phyloP scores from a whole-genome alignment of 192 early-diverging fungal species.

The Podila verticillata region DNA sequence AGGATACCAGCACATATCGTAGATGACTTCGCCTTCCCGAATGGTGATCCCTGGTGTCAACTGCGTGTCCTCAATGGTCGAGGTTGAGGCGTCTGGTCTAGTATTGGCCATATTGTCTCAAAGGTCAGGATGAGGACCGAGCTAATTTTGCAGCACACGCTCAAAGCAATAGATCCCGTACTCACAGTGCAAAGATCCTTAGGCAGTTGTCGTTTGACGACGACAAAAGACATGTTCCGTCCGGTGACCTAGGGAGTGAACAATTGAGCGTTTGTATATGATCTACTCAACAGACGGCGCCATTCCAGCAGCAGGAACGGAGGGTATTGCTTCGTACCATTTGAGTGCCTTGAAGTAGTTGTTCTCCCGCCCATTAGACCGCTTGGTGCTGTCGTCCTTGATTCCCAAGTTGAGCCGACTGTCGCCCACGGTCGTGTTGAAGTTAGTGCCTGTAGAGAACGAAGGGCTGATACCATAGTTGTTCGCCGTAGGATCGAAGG shows the following conservation, averaged over 20 bases:
- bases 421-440: slow-evolving; percentile 43
- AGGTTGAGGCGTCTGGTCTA: slow-evolving; percentile 23
- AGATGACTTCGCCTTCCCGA: slow-evolving; percentile 62
- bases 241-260: slow-evolving; percentile 67
- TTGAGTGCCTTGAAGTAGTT: slow-evolving; percentile 70
- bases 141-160: slow-evolving; percentile 2
- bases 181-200: slow-evolving; percentile 64
- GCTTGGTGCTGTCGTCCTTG: slow-evolving; percentile 19
- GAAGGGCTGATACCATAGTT: slow-evolving; percentile 14
- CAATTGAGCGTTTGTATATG: neutral
- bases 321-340: slow-evolving; percentile 55
- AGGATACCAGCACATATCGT: slow-evolving; percentile 75
- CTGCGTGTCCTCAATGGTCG: slow-evolving; percentile 41
- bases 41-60: slow-evolving; percentile 33
- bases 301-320: neutral
- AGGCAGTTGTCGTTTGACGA: slow-evolving; percentile 71
- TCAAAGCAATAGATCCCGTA: no score
- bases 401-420: slow-evolving; percentile 25
- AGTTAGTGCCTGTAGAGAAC: slow-evolving; percentile 16
- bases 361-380: slow-evolving; percentile 51
- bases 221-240: slow-evolving; percentile 69
- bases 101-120: neutral
- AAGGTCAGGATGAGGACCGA: neutral
- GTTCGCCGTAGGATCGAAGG: slow-evolving; percentile 1
- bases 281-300: neutral